Conservation (phyloP, 768 basidiomycete genomes). For the Clitopilus passeckerianus region DNA sequence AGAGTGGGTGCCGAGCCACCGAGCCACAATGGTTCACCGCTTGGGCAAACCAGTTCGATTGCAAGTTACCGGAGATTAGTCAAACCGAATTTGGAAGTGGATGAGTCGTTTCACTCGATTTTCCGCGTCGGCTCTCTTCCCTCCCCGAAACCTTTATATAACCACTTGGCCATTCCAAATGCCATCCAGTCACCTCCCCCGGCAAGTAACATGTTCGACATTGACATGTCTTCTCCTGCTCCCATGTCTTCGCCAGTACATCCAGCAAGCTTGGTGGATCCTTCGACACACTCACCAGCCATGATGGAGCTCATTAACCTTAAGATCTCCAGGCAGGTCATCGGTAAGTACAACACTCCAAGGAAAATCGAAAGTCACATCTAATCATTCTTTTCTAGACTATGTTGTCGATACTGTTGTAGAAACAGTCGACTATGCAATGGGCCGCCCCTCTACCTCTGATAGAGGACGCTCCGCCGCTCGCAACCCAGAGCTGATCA, state of each 20-base stretch:
- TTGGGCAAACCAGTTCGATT: conserved; percentile 4
- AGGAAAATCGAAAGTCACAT: not conserved
- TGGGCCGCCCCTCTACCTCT: conserved; percentile 57
- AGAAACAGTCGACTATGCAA: conserved; percentile 73
- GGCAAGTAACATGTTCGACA: conserved; percentile 11
- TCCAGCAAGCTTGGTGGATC: conserved; percentile 54
- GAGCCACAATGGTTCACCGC: not conserved
- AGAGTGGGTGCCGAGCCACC: not conserved
- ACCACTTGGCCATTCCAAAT: conserved; percentile 15
- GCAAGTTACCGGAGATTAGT: not conserved
- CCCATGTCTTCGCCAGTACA: conserved; percentile 30
- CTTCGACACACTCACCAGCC: conserved; percentile 56
- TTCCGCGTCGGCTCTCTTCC: conserved; percentile 26
- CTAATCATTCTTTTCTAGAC: conserved; percentile 34
- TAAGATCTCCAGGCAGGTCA: conserved; percentile 54
- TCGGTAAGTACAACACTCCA: conserved; percentile 46
- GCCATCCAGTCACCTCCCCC: conserved; percentile 11
- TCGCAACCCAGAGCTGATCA: conserved; percentile 45
- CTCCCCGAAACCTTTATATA: conserved; percentile 29
- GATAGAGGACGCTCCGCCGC: conserved; percentile 41
- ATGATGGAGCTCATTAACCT: conserved; percentile 66
- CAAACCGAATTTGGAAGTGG: conserved; percentile 1
- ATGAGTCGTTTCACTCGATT: conserved; percentile 7
- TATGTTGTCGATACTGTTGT: conserved; percentile 64
- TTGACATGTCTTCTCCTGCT: conserved; percentile 19